Evolutionary conservation across 2,329 filamentous ascomycete species (phyloP), one percentile per base, ranked within the genome.

Genomic region (Xylariaceae sp.): DNA sequence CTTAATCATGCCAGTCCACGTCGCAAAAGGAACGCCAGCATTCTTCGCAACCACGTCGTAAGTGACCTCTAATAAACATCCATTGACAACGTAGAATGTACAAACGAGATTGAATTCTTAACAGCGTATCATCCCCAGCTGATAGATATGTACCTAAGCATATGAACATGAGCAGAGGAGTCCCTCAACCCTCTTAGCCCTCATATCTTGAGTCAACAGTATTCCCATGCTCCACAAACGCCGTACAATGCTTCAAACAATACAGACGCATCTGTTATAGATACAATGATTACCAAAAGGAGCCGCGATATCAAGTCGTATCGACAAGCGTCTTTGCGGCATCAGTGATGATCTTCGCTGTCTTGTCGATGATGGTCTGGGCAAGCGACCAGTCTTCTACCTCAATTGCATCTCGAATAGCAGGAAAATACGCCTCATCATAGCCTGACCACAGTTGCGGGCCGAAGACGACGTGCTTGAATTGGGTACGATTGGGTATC

Each of bases 401-500:
- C 47, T 86, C 79, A 31, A 96, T 72, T 8, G 85, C 82, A 56
- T 96, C 90, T 42, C 88, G 76, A 42, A 96, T 85, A n/a, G 83
- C 84, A 0, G 91, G 91, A 66, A 94, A 94, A 47, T 79, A 79
- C 0, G 78, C 77, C 42, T 78, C 76, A 24, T 85, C 77, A 51
- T 83, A 78, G 29, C 76, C 79, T 26, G 82, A 83, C 84, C 88
- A 90, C 3, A 79, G 70, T 56, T 88, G 79, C 1, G 93, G 93
- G 2, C 87, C 91, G 60, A 90, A 95, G 42, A 98, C 69, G 57
- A 94, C 77, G 64, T 96, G 93, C 64, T 94, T 95, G 74, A 89
- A 98, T 66, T 97, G 93, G 4, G 86, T 87, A 50, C 91, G 83
- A 54, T 88, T 88, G 30, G 87, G 87, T 4, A 95, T 77, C 85